These are phyloP conservation scores for Arabidopsis arenosa DNA, from an alignment of 345 rosid species.

Conservation along the genomic window DNA sequence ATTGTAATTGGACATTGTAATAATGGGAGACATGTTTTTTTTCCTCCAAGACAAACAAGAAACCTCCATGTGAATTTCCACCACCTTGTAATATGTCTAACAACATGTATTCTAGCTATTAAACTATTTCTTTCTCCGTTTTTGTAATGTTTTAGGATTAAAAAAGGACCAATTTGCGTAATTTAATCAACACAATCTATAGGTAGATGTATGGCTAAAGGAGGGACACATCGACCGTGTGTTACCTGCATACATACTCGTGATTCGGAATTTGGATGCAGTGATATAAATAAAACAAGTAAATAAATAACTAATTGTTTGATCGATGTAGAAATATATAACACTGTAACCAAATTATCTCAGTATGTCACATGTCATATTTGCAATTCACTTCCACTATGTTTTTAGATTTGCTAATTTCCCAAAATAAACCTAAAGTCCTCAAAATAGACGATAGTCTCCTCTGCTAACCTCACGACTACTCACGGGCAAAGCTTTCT, in stretches of 20 bases:
- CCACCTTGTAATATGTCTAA: constrained; percentile 25
- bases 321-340: background rate
- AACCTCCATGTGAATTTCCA: constrained; percentile 38
- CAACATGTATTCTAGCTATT: constrained; percentile 9
- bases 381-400: background rate
- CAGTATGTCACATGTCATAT: background rate
- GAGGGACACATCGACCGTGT: constrained; percentile 37
- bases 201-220: background rate
- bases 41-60: constrained; percentile 29
- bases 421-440: background rate
- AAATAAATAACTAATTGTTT: background rate
- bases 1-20: constrained; percentile 9
- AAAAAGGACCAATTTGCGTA: constrained; percentile 5
- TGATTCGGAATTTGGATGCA: background rate
- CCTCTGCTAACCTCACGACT: background rate
- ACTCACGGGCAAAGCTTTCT: background rate
- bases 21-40: constrained; percentile 41
- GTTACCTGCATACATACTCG: constrained; percentile 35
- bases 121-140: background rate
- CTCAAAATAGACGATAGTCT: background rate
- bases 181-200: background rate
- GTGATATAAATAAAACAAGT: background rate
- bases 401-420: background rate
- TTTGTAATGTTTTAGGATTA: background rate
- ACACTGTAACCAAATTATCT: too few relatives aligned